Base-by-base conservation (phyloP, 2,329 filamentous ascomycete species). In the Penicillium janthinellum region DNA sequence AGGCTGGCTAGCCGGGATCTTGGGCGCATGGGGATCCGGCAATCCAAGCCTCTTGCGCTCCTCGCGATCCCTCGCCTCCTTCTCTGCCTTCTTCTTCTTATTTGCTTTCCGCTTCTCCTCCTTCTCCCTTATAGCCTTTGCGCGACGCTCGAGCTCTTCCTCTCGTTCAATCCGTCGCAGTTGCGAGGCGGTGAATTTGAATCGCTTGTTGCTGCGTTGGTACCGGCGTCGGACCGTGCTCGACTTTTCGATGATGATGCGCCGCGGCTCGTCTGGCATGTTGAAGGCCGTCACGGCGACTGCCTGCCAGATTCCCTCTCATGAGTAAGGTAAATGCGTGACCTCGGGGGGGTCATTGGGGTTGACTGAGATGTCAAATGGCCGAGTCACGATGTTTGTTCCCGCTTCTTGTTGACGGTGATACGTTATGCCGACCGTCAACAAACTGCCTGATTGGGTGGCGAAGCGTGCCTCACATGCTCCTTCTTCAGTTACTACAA, bases 81-180 rank as follows among this genome's bases (percentile, higher is more conserved):
- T 71, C 58, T 76, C 72, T 0, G 66, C 69, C 54, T 70, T 74
- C 55, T 71, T 73, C 59, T 75, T 76, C 64, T 75, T 75, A 39
- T 74, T 71, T 6, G 69, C 68, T 15, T 71, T 58, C 6, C 74
- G 70, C 54, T 65, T 71, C 58, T 72, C 73, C 57, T 76, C 74
- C 41, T 67, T 69, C 11, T 76, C 75, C 2, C 71, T 70, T 22
- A 77, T 67, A 5, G 69, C 75, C 62, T 79, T 75, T 0, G 77
- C 78, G 47, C 73, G 73, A 11, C 71, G 69, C 51, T 78, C 72
- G 39, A 75, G 73, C 35, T 78, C 74, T 58, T 81, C 74, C 50
- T 79, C 75, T 48, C 78, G 76, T 47, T 79, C 77, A 48, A 77
- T 74, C 14, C 70, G 69, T 31, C 67, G 69, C n/a, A 76, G 70